A percentile compares a stretch with the other conserved stretches of the same genome.
phyloP scores from a whole-genome alignment of 306 rosid genomes.

The Inga leiocalycina region DNA sequence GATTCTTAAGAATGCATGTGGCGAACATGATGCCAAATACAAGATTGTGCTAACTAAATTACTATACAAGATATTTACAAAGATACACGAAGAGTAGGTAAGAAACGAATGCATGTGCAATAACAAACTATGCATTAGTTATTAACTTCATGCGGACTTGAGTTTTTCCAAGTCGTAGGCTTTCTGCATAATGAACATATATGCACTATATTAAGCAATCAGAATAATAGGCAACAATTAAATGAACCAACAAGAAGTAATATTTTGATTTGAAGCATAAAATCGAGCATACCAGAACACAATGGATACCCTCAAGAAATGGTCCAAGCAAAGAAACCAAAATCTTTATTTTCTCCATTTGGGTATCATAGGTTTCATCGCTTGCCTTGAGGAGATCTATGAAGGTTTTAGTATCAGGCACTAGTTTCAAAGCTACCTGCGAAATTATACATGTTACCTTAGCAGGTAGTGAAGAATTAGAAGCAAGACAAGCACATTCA shows the following conservation, averaged over 20 bases:
- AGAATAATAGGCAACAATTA: neutral
- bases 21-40: neutral
- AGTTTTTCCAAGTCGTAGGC: conserved; percentile 63
- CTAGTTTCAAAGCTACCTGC: conserved; percentile 82
- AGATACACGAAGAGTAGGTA: conserved; percentile 16
- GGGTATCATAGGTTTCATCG: conserved; percentile 57
- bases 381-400: conserved; percentile 59
- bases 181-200: conserved; percentile 51
- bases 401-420: conserved; percentile 70
- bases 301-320: conserved; percentile 70
- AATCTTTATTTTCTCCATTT: conserved; percentile 63
- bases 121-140: conserved; percentile 21
- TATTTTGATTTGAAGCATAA: conserved; percentile 18
- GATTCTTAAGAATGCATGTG: neutral
- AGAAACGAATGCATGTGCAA: conserved; percentile 9
- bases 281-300: conserved; percentile 57
- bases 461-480: neutral
- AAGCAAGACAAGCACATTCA: conserved; percentile 1
- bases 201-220: neutral
- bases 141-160: conserved; percentile 55
- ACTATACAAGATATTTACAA: conserved; percentile 34
- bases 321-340: conserved; percentile 64
- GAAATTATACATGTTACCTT: conserved; percentile 29
- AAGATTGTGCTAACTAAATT: neutral
- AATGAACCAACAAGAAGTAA: neutral